Evolutionary conservation across 768 basidiomycete species (phyloP), one percentile per base, ranked within the genome.

Genomic region (Tephrocybe sp.): DNA sequence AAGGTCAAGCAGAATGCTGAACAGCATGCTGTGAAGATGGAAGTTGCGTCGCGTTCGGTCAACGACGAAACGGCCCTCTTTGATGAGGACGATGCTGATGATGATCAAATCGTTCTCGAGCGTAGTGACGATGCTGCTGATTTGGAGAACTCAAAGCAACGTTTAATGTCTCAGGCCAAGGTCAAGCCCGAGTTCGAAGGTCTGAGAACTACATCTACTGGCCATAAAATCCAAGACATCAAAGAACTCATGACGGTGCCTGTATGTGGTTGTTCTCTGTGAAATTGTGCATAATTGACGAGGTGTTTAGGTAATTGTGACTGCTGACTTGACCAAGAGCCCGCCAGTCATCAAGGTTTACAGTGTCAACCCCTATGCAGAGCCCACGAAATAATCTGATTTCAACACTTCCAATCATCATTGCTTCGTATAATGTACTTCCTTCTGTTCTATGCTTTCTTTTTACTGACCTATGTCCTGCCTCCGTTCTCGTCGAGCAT

Each of bases 301-400:
- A 47, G 11, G 26, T 26, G 26, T 49, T 42, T 53, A 93, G 91
- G 92, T 95, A 59, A 95, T 97, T 62, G 86, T 97, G 59, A 95
- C 93, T 36, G 92, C 92, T 30, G 94, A 98, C 67, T 71, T 96
- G 60, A 92, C 92, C 55, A 97, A 96, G 82, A 92, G 89, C 60
- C 94, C 94, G 35, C 94, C 94, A 4, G 91, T 98, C 62, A 89
- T 98, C 77, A 95, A 97, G 70, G 93, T 98, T 51, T 94, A 94
- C 76, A 93, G 92, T 61, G 89, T 93, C 62, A 94, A 94, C 65
- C 93, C 93, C 7, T 95, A 90, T 67, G 85, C 90, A 36, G 78
- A 79, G 54, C 69, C 72, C 40, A 40, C 46, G 56, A 80, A 79
- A 68, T 75, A 75, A 66, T 74, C 59, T 69, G 59, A 48, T 20